A percentile compares a stretch with the other conserved stretches of the same genome.
Evolutionary conservation across 1,139 yeast species (phyloP).

Genomic region (Pichia sp.): DNA sequence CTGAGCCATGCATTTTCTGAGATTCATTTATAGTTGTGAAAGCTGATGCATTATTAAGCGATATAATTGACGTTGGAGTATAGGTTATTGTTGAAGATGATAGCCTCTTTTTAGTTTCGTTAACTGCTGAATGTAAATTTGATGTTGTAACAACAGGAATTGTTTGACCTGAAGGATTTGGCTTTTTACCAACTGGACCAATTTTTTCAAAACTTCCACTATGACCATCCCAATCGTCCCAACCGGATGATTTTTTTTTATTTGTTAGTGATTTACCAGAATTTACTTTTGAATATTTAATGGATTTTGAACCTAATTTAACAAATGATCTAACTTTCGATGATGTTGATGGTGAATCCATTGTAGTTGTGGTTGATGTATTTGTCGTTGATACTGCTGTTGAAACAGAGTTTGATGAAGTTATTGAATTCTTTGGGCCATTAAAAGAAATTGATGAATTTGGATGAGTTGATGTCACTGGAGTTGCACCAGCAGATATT

Average conservation of each 20-base stretch:
- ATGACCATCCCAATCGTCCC: conserved; percentile 20
- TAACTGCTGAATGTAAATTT: conserved; percentile 20
- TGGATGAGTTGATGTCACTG: conserved; percentile 1
- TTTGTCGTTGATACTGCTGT: background rate
- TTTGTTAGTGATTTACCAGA: background rate
- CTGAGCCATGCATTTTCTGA: too few relatives aligned
- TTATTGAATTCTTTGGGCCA: background rate
- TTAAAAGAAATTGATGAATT: background rate
- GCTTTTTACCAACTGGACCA: conserved; percentile 29
- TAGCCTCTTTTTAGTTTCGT: conserved; percentile 2
- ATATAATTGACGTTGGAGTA: too few relatives aligned
- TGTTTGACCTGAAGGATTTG: conserved; percentile 28
- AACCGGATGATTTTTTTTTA: conserved; percentile 9
- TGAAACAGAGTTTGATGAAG: background rate
- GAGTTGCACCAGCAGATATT: background rate
- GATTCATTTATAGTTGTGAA: background rate
- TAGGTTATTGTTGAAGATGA: background rate
- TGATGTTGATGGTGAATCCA: background rate
- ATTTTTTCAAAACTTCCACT: conserved; percentile 27
- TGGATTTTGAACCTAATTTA: conserved; percentile 10
- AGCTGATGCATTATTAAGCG: too few relatives aligned
- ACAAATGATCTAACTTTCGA: conserved; percentile 12
- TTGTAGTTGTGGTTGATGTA: conserved; percentile 1
- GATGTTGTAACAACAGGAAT: conserved; percentile 29
- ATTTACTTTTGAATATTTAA: conserved; percentile 6